These are phyloP conservation scores for Aspergillus bertholletiae DNA, from an alignment of 495 filamentous ascomycete genomes.

Conservation along the genomic window DNA sequence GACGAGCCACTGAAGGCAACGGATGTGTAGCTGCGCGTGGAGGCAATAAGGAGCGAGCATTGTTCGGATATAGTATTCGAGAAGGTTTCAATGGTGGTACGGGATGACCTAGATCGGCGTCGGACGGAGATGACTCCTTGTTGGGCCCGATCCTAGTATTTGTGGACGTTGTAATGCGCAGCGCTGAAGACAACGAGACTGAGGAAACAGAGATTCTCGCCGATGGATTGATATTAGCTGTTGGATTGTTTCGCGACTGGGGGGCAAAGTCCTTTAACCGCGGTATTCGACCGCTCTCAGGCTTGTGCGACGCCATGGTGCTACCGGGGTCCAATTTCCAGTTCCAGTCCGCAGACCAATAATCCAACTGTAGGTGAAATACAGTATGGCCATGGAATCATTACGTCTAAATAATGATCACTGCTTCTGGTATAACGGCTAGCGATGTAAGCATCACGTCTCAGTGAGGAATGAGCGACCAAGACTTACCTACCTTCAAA, in stretches of 20 bases:
- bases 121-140: slow-evolving; percentile 29
- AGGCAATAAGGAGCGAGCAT: slow-evolving; percentile 29
- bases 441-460: not conserved
- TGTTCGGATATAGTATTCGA: slow-evolving; percentile 16
- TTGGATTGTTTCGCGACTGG: slow-evolving; percentile 25
- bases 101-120: slow-evolving; percentile 24
- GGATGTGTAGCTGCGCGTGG: slow-evolving; percentile 28
- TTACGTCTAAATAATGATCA: slow-evolving; percentile 21
- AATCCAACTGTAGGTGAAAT: slow-evolving; percentile 18
- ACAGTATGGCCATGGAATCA: slow-evolving; percentile 29
- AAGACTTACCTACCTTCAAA: not conserved
- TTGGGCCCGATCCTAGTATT: slow-evolving; percentile 21
- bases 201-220: slow-evolving; percentile 14
- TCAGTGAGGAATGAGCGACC: not conserved
- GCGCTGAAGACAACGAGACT: slow-evolving; percentile 17
- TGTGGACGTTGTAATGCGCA: slow-evolving; percentile 27
- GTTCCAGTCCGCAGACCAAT: slow-evolving; percentile 27
- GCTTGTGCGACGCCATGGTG: slow-evolving; percentile 38
- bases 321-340: slow-evolving; percentile 22
- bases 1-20: slow-evolving; percentile 5
- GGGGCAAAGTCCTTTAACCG: slow-evolving; percentile 23
- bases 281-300: slow-evolving; percentile 32
- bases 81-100: slow-evolving; percentile 19
- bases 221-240: slow-evolving; percentile 14
- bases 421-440: slow-evolving; percentile 5